phyloP scores from a whole-genome alignment of 2,329 filamentous ascomycete species.

The Microsporum ferrugineum region DNA sequence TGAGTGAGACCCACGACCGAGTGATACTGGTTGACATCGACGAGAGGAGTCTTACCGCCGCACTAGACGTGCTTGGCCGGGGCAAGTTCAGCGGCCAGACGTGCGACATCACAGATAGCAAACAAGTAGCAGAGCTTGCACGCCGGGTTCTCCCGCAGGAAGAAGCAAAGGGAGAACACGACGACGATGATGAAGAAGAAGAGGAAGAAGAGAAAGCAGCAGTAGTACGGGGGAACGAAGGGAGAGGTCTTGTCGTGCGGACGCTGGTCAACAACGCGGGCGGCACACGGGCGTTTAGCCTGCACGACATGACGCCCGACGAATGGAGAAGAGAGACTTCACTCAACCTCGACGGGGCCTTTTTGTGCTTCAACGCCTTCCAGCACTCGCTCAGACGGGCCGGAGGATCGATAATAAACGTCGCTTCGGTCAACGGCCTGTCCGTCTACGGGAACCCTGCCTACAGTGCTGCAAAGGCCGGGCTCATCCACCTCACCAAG shows the following conservation, averaged over 20 bases:
- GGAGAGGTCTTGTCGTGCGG: neutral
- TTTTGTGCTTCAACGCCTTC: constrained; percentile 16
- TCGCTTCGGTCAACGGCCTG: constrained; percentile 17
- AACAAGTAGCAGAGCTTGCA: constrained; percentile 12
- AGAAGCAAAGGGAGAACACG: neutral
- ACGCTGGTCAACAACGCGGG: constrained; percentile 23
- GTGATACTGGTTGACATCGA: constrained; percentile 19
- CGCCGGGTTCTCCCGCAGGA: constrained; percentile 8
- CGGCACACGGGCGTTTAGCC: constrained; percentile 16
- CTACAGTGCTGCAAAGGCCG: constrained; percentile 33
- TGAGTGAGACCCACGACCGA: constrained; percentile 16
- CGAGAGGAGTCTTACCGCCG: constrained; percentile 10
- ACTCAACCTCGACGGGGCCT: constrained; percentile 17
- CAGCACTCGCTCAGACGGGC: constrained; percentile 13
- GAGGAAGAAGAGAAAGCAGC: no score
- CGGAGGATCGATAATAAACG: constrained; percentile 14
- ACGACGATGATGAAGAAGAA: neutral
- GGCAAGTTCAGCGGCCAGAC: constrained; percentile 13
- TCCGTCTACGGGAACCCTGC: constrained; percentile 17
- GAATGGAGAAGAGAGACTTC: constrained; percentile 15
- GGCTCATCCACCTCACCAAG: constrained; percentile 31
- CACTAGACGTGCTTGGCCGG: constrained; percentile 11
- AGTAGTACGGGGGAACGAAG: neutral
- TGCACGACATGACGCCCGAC: constrained; percentile 16
- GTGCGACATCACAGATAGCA: constrained; percentile 20